phyloP scores from a whole-genome alignment of 257 asterid genomes.

The Solanum paucissectum region DNA sequence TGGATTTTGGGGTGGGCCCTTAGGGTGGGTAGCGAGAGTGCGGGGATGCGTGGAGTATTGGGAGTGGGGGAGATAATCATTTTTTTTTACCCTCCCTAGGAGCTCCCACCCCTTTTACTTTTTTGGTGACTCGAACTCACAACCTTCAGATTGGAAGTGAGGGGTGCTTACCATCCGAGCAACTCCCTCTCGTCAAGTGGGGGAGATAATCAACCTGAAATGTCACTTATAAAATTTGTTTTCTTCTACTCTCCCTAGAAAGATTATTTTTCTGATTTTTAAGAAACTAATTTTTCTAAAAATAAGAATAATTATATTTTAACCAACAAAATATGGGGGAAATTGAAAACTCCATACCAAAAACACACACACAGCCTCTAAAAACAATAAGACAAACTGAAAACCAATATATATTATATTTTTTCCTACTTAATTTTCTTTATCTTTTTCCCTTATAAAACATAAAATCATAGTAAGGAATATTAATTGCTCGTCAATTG shows the following conservation, averaged over 20 bases:
- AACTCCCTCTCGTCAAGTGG: too few relatives aligned
- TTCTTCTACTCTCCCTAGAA: not conserved
- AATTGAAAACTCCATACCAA: not conserved
- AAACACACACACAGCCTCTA: not conserved
- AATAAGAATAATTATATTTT: not conserved
- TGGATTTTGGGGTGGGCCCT: not conserved
- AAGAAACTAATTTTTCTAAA: too few relatives aligned
- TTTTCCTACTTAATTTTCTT: not conserved
- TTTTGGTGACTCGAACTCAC: too few relatives aligned
- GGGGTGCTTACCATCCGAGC: too few relatives aligned
- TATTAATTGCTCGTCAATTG: not conserved
- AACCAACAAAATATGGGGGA: not conserved
- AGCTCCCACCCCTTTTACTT: too few relatives aligned
- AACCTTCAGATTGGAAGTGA: too few relatives aligned
- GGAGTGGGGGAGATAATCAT: too few relatives aligned
- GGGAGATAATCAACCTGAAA: not conserved
- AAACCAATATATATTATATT: not conserved
- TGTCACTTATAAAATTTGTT: not conserved
- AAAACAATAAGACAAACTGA: not conserved
- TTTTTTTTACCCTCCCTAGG: too few relatives aligned
- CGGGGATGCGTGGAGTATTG: too few relatives aligned
- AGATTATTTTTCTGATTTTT: not conserved
- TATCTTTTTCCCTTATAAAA: not conserved
- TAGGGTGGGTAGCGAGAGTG: too few relatives aligned
- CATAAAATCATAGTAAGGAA: not conserved